Base-by-base conservation (phyloP, 495 filamentous ascomycete species). In the Penicillium roqueforti region DNA sequence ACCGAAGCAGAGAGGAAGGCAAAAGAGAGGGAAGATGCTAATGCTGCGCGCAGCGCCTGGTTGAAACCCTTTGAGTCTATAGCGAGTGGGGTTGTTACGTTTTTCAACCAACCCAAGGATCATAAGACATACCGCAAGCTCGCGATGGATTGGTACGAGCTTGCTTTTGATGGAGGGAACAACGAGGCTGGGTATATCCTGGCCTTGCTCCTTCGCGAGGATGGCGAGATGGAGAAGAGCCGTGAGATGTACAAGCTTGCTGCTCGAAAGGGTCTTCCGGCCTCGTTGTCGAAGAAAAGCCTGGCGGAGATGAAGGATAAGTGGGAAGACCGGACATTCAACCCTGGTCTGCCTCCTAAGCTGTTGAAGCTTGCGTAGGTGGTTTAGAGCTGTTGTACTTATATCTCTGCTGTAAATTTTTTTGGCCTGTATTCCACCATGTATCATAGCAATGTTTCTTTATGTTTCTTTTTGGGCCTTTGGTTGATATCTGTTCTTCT, bases 111-210 rank as follows among this genome's bases (percentile, higher is more conserved):
- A 9, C 46, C 52, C 2, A 40, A 59, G 18, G 38, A 55, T 2
- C 57, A 47, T 1, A 14, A 49, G 18, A 55, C 67, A 3, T 77
- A 72, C 39, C 60, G 57, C 18, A 26, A 22, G 3, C 40, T 70
- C 5, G 68, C 74, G 4, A 16, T 56, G 2, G 57, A 72, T 10
- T 77, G 71, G 72, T 74, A 72, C 41, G 22, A 57, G 9, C 37
- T 69, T 23, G 67, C 64, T 2, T 45, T 16, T 9, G 7, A 19
- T 2, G 38, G 48, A 26, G 51, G 48, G 9, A 29, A 60, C 10
- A 13, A 0, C 1, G 39, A 37, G 11, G 62, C 68, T 3, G 51
- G 45, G 0, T 45, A 71, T 7, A 65, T 67, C 22, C 7, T 61
- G 18, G 64, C 61, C 3, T 34, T 70, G 3, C 29, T 76, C 7